Conservation (phyloP, 2,329 filamentous ascomycete genomes). For the Mariannaea elegans region DNA sequence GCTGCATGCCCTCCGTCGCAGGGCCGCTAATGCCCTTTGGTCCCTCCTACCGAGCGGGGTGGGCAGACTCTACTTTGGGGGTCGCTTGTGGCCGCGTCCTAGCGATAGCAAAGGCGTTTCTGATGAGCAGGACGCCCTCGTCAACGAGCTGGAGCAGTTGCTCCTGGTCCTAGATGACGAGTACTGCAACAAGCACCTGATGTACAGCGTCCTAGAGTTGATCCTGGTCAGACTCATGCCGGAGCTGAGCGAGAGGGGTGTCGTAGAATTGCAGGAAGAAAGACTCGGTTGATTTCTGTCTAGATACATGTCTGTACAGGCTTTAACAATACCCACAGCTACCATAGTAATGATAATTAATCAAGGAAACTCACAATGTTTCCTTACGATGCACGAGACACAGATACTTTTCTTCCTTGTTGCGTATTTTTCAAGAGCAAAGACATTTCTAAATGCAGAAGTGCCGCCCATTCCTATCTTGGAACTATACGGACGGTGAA, state of each 20-base stretch:
- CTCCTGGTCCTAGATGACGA: conserved; percentile 80
- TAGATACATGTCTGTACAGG: neutral
- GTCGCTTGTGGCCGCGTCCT: conserved; percentile 43
- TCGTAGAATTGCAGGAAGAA: conserved; percentile 78
- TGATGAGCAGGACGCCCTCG: conserved; percentile 52
- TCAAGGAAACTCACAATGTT: no score
- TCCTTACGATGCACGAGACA: neutral
- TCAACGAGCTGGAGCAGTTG: conserved; percentile 69
- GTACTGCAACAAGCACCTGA: conserved; percentile 92
- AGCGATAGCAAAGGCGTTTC: conserved; percentile 25
- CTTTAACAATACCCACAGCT: conserved; percentile 32
- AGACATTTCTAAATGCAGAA: conserved; percentile 39
- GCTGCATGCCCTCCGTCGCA: conserved; percentile 68
- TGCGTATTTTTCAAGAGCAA: conserved; percentile 27
- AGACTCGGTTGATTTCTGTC: conserved; percentile 57
- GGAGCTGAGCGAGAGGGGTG: conserved; percentile 78
- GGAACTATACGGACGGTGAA: conserved; percentile 30
- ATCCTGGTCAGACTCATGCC: conserved; percentile 84
- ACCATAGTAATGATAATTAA: conserved; percentile 20
- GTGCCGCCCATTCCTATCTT: conserved; percentile 38
- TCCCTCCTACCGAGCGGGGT: conserved; percentile 57
- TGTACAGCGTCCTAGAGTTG: conserved; percentile 84
- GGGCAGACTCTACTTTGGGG: conserved; percentile 61
- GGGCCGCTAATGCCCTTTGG: conserved; percentile 70
- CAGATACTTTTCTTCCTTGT: neutral